Conservation (phyloP, 805 yeast genomes). For the Saccharomyces paradoxus region DNA sequence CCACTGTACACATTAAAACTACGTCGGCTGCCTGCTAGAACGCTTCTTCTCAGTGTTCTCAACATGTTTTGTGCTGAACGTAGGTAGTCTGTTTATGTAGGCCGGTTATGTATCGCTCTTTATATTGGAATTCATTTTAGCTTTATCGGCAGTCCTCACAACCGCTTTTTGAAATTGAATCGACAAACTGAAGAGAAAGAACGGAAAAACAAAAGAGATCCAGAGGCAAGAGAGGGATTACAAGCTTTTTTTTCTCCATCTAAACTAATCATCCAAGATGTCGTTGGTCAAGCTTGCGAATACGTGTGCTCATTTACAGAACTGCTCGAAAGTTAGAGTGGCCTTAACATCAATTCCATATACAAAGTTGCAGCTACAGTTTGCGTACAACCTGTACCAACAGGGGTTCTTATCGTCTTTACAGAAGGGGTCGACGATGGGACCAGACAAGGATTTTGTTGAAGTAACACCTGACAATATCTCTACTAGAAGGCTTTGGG, state of each 20-base stretch:
- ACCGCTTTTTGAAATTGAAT: background rate
- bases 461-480: slow-evolving; percentile 84
- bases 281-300: slow-evolving; percentile 79
- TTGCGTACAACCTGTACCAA: slow-evolving; percentile 76
- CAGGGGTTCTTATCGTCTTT: slow-evolving; percentile 84
- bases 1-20: background rate
- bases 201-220: background rate
- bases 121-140: background rate
- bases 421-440: slow-evolving; percentile 73
- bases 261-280: slow-evolving; percentile 38
- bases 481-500: slow-evolving; percentile 80
- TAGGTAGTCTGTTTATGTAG: background rate
- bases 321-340: slow-evolving; percentile 67
- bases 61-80: background rate
- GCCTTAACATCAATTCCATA: slow-evolving; percentile 76
- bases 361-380: slow-evolving; percentile 71
- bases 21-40: background rate
- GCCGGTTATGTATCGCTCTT: background rate
- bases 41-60: background rate
- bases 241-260: too few relatives aligned
- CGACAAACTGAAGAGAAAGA: background rate
- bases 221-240: background rate
- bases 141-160: background rate
- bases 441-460: slow-evolving; percentile 72
- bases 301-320: slow-evolving; percentile 82